Evolutionary conservation across 805 yeast genomes (phyloP).

Genomic region (Spathaspora girioi): DNA sequence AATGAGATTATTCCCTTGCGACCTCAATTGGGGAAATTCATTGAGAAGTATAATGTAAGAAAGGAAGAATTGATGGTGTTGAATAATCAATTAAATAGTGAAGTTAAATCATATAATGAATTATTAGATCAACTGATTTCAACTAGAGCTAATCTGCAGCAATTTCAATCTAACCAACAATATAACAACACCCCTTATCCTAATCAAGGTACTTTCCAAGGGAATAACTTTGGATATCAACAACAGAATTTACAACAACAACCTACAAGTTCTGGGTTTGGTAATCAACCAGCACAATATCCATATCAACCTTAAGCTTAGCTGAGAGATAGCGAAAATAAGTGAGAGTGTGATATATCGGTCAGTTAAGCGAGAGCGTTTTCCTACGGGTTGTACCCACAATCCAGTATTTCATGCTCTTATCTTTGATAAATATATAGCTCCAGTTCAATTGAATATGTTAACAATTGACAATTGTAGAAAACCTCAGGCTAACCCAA

Average conservation of each 20-base stretch:
- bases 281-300: constrained; percentile 16
- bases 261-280: constrained; percentile 41
- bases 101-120: constrained; percentile 66
- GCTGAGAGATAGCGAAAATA: no score
- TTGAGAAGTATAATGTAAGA: constrained; percentile 74
- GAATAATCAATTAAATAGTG: constrained; percentile 65
- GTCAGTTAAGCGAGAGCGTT: no score
- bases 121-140: constrained; percentile 50
- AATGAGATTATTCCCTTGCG: constrained; percentile 70
- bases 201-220: constrained; percentile 1
- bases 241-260: constrained; percentile 17
- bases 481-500: no score
- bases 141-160: constrained; percentile 12
- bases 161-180: neutral
- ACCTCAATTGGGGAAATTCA: constrained; percentile 66
- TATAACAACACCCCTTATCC: constrained; percentile 5
- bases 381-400: no score
- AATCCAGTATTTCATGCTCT: no score
- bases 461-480: no score
- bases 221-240: neutral
- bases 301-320: neutral
- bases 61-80: constrained; percentile 74
- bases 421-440: no score
- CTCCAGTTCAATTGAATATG: no score
- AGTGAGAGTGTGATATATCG: no score